phyloP scores from a whole-genome alignment of 108 stramenopile species.

The Skeletonema grethae region DNA sequence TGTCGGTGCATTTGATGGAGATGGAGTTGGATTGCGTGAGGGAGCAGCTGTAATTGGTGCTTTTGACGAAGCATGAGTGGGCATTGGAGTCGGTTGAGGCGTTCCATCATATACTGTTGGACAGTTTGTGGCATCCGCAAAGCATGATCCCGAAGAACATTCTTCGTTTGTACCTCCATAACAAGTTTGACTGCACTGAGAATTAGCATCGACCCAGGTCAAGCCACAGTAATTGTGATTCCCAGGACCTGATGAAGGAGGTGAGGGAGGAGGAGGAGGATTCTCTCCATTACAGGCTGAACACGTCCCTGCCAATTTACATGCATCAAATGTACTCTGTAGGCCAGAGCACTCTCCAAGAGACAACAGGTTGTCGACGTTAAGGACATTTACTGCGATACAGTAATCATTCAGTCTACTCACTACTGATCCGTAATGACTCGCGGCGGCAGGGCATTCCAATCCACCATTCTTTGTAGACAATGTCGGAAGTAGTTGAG shows the following conservation, averaged over 20 bases:
- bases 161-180: constrained; percentile 2
- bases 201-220: background rate
- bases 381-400: background rate
- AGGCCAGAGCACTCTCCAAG: background rate
- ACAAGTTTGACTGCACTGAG: background rate
- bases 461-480: constrained; percentile 4
- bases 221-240: background rate
- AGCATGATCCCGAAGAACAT: background rate
- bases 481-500: background rate
- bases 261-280: background rate
- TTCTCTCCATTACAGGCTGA: background rate
- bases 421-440: background rate
- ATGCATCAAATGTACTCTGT: background rate
- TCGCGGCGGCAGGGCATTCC: background rate
- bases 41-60: background rate
- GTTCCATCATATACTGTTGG: background rate
- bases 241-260: background rate
- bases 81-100: background rate
- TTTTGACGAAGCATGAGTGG: background rate
- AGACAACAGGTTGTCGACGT: background rate
- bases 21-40: background rate
- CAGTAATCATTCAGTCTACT: constrained; percentile 9
- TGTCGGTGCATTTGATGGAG: background rate
- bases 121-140: background rate
- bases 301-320: background rate